Conservation (phyloP, 805 yeast species). For the Candida sanyiensis region DNA sequence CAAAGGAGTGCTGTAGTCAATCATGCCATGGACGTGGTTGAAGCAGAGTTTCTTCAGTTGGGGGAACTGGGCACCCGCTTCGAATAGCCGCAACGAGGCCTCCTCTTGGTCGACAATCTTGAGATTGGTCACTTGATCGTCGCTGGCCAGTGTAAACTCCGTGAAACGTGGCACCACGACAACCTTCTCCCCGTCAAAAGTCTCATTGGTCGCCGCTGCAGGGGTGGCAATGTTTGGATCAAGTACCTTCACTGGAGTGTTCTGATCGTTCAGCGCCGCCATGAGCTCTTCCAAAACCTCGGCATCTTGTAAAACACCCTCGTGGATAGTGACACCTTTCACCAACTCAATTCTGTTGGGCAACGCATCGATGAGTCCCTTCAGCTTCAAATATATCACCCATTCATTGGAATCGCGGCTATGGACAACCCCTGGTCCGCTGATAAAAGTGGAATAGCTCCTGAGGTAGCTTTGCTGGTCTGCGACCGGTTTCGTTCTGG, state of each 20-base stretch:
- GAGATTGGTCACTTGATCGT: constrained; percentile 12
- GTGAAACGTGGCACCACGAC: background rate
- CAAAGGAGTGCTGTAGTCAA: constrained; percentile 33
- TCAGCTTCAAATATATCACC: background rate
- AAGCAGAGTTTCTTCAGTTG: constrained; percentile 33
- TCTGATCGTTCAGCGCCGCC: background rate
- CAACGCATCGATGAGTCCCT: background rate
- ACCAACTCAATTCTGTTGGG: background rate
- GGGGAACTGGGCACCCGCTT: constrained; percentile 10
- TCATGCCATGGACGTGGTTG: constrained; percentile 41
- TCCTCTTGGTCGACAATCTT: constrained; percentile 30
- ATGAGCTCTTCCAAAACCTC: background rate
- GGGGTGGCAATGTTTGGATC: background rate
- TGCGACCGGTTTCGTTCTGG: constrained; percentile 4
- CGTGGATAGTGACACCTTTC: background rate
- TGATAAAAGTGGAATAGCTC: background rate
- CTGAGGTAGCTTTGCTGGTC: background rate
- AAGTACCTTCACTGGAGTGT: background rate
- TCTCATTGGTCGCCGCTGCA: background rate
- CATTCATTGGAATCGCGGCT: constrained; percentile 1
- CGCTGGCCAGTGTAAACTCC: background rate
- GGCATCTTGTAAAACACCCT: background rate
- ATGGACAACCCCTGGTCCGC: background rate
- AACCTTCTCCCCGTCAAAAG: background rate
- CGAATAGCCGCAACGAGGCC: constrained; percentile 30